A percentile compares a stretch with the other conserved stretches of the same genome.
phyloP scores from a whole-genome alignment of 2,329 filamentous ascomycete species.

The Fusarium equiseti region DNA sequence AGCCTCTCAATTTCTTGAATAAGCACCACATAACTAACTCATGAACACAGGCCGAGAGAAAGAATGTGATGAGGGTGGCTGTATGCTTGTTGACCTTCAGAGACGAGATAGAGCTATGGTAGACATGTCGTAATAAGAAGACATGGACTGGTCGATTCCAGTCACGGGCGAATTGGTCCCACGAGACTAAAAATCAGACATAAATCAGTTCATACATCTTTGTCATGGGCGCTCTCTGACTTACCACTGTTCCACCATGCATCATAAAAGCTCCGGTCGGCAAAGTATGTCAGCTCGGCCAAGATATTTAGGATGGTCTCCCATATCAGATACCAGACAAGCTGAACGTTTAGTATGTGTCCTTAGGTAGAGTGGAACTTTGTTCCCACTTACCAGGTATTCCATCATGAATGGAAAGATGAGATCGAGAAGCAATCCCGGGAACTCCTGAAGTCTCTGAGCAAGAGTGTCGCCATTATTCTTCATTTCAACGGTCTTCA shows the following conservation, averaged over 20 bases:
- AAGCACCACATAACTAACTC: constrained; percentile 85
- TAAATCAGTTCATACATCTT: constrained; percentile 4
- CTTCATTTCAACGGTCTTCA: constrained; percentile 75
- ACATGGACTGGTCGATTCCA: constrained; percentile 85
- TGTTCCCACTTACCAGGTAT: constrained; percentile 64
- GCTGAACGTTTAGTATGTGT: constrained; percentile 49
- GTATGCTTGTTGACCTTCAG: constrained; percentile 76
- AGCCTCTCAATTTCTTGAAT: constrained; percentile 82
- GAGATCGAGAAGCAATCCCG: constrained; percentile 80
- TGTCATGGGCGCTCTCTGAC: constrained; percentile 10
- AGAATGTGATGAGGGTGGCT: constrained; percentile 81
- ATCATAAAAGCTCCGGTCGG: constrained; percentile 79
- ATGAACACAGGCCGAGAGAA: constrained; percentile 77
- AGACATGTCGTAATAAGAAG: constrained; percentile 82
- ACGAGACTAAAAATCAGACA: constrained; percentile 59
- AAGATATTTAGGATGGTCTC: constrained; percentile 79
- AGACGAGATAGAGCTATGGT: constrained; percentile 80
- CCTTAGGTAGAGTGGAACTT: not conserved
- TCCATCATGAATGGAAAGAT: constrained; percentile 85
- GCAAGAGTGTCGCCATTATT: constrained; percentile 71
- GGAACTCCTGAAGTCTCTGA: constrained; percentile 74
- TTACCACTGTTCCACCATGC: constrained; percentile 72
- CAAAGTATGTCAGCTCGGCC: constrained; percentile 81
- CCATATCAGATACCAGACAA: constrained; percentile 87
- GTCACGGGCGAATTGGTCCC: constrained; percentile 83